These are phyloP conservation scores for Aspergillus avenaceus DNA, from an alignment of 495 filamentous ascomycete genomes.

Conservation along the genomic window DNA sequence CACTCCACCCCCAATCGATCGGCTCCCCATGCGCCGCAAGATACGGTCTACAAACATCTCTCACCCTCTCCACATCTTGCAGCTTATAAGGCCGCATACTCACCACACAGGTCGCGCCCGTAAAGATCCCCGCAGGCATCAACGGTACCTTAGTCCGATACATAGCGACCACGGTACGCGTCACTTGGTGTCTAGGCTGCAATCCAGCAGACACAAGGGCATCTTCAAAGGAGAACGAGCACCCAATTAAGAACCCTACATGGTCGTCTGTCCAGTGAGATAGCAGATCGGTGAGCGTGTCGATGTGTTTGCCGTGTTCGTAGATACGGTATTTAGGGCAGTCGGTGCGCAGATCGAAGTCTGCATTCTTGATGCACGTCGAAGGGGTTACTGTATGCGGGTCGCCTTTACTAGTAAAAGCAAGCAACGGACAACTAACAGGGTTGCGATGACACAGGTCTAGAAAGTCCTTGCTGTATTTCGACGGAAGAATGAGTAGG, in stretches of 20 bases:
- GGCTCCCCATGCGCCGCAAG: conserved; percentile 53
- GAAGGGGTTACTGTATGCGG: conserved; percentile 15
- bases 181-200: conserved; percentile 36
- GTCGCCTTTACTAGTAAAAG: conserved; percentile 22
- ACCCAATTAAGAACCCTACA: conserved; percentile 55
- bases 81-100: conserved; percentile 51
- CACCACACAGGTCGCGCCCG: conserved; percentile 42
- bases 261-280: conserved; percentile 47
- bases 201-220: conserved; percentile 43
- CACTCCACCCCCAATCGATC: conserved; percentile 57
- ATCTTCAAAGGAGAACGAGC: conserved; percentile 53
- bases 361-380: conserved; percentile 20
- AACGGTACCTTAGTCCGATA: conserved; percentile 49
- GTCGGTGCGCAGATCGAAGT: conserved; percentile 49
- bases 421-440: conserved; percentile 55
- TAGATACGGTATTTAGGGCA: conserved; percentile 53
- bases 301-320: conserved; percentile 25
- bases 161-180: conserved; percentile 44
- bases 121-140: conserved; percentile 50
- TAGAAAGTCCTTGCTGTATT: conserved; percentile 49
- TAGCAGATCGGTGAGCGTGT: conserved; percentile 28
- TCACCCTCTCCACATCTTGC: conserved; percentile 41
- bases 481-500: conserved; percentile 48
- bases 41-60: conserved; percentile 44
- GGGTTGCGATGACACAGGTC: conserved; percentile 51